phyloP scores from a whole-genome alignment of 2,329 filamentous ascomycete species.

The Trichoderma guizhouense region DNA sequence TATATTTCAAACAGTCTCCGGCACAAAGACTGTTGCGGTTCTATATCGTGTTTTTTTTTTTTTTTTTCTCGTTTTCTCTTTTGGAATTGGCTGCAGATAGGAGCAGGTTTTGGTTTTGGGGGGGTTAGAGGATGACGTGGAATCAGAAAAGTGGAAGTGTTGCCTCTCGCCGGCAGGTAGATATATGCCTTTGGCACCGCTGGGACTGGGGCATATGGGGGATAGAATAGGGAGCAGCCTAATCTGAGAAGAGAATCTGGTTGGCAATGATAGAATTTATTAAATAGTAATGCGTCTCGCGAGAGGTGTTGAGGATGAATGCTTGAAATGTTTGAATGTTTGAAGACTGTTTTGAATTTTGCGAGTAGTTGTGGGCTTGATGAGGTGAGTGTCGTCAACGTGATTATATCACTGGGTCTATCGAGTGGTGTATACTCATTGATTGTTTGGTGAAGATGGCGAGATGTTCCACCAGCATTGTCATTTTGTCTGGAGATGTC shows the following conservation, averaged over 20 bases:
- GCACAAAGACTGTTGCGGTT: slow-evolving; percentile 26
- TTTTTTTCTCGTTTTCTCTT: neutral
- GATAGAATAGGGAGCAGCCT: slow-evolving; percentile 24
- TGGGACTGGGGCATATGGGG: neutral
- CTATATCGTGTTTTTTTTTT: slow-evolving; percentile 12
- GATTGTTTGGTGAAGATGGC: neutral
- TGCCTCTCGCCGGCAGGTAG: neutral
- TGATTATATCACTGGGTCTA: neutral
- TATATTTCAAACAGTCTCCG: slow-evolving; percentile 29
- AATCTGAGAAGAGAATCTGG: slow-evolving; percentile 23
- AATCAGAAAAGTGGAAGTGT: neutral
- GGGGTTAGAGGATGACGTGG: neutral
- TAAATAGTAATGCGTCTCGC: neutral
- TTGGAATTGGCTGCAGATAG: slow-evolving; percentile 2
- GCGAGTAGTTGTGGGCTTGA: neutral
- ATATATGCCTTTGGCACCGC: too few species aligned
- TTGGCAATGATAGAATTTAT: slow-evolving; percentile 5
- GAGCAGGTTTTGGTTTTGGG: neutral
- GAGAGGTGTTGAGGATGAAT: neutral
- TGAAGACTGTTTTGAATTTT: neutral
- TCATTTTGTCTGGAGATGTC: neutral
- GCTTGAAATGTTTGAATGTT: neutral
- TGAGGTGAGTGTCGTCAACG: neutral
- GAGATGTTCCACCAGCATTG: neutral
- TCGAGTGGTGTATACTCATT: neutral